phyloP scores from a whole-genome alignment of 2,329 filamentous ascomycete genomes.

The Aspergillus oerlinghausenensis region DNA sequence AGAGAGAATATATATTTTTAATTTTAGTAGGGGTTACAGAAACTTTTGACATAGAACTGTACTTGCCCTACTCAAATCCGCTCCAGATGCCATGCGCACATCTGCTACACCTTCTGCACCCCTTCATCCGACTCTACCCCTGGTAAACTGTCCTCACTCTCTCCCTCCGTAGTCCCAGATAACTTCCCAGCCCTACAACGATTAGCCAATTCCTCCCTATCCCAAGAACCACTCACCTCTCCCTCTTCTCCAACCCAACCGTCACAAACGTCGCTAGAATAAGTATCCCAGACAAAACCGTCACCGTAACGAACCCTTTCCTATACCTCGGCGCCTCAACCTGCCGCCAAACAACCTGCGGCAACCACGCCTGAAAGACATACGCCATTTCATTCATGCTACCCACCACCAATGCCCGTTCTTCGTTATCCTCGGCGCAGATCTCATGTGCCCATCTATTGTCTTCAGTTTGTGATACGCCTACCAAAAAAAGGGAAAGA shows the following conservation, averaged over 20 bases:
- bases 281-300: constrained; percentile 46
- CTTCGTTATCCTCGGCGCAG: constrained; percentile 56
- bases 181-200: neutral
- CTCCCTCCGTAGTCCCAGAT: neutral
- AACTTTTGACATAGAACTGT: too few species aligned
- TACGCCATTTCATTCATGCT: constrained; percentile 68
- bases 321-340: constrained; percentile 56
- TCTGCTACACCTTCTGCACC: neutral
- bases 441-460: constrained; percentile 52
- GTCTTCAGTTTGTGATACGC: neutral
- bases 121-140: neutral
- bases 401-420: constrained; percentile 61
- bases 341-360: constrained; percentile 62
- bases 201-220: neutral
- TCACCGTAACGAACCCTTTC: constrained; percentile 57
- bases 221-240: neutral
- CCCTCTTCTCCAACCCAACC: neutral
- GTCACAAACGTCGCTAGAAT: constrained; percentile 50
- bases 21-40: too few species aligned
- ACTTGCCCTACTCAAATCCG: too few species aligned
- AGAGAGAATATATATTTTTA: too few species aligned
- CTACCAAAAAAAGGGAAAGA: constrained; percentile 2
- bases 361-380: constrained; percentile 65
- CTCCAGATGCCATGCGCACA: too few species aligned
- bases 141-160: neutral